Conservation (phyloP, 305 asterid genomes). For the Andrographis paniculata region DNA sequence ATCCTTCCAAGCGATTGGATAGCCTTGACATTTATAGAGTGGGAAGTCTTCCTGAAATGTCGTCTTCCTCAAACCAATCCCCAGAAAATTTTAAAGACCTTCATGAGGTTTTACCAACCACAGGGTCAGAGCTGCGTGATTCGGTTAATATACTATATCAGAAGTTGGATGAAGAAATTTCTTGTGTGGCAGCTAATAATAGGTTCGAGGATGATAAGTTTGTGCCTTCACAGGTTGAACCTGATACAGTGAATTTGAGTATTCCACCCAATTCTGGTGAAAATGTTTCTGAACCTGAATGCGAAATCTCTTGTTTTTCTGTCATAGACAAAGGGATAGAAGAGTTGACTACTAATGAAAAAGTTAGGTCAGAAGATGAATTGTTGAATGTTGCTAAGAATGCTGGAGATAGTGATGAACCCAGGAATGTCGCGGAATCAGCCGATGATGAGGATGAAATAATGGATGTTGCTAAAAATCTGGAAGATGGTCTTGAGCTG, state of each 20-base stretch:
- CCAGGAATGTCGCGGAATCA: constrained; percentile 19
- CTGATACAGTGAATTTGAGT: constrained; percentile 21
- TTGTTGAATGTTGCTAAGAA: constrained; percentile 21
- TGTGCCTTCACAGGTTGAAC: constrained; percentile 23
- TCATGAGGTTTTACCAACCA: constrained; percentile 66
- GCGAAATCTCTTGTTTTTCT: constrained; percentile 43
- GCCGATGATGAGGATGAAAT: constrained; percentile 24
- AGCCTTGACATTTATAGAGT: constrained; percentile 24
- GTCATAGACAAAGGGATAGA: constrained; percentile 51
- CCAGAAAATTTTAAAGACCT: constrained; percentile 66
- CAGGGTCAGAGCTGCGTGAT: constrained; percentile 52
- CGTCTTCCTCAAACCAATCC: constrained; percentile 34
- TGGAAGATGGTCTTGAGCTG: constrained; percentile 23
- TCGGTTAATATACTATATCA: constrained; percentile 56
- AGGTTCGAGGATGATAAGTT: constrained; percentile 32
- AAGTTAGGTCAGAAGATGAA: constrained; percentile 29
- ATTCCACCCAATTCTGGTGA: constrained; percentile 25
- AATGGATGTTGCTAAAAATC: constrained; percentile 19
- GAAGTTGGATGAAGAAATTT: constrained; percentile 59
- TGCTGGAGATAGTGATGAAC: constrained; percentile 23
- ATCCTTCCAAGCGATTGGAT: constrained; percentile 17
- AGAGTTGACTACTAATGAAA: constrained; percentile 27
- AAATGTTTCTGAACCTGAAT: constrained; percentile 29
- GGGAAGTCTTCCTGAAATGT: constrained; percentile 50
- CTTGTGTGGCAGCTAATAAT: constrained; percentile 25